Evolutionary conservation across 306 rosid genomes (phyloP).

Genomic region (Albizia julibrissin): DNA sequence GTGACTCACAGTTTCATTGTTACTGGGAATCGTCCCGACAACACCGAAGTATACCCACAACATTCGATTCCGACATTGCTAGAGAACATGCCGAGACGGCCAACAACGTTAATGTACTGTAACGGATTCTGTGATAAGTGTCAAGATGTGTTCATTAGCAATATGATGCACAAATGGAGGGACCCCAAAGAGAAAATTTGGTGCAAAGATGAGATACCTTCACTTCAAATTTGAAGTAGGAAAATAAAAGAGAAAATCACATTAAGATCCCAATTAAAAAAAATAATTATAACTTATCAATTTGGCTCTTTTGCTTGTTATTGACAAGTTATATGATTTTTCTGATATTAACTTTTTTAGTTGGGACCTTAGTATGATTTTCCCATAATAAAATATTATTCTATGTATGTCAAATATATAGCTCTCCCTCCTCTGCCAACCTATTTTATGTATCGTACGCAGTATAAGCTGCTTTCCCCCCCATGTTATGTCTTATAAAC

Average conservation of each 20-base stretch:
- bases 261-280: no score
- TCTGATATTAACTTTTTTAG: no score
- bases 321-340: no score
- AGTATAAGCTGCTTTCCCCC: not conserved
- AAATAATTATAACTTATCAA: no score
- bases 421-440: not conserved
- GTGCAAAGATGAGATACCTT: not conserved
- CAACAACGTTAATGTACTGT: not conserved
- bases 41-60: not conserved
- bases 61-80: not conserved
- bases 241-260: no score
- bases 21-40: not conserved
- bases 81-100: not conserved
- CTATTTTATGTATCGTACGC: not conserved
- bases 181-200: not conserved
- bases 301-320: no score
- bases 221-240: not conserved
- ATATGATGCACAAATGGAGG: not conserved
- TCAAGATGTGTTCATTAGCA: not conserved
- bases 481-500: not conserved
- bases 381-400: no score
- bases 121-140: not conserved
- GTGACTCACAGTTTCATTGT: not conserved
- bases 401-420: not conserved
- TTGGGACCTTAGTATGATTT: no score